phyloP scores from a whole-genome alignment of 2,329 filamentous ascomycete genomes.

The Botrytis fragariae region DNA sequence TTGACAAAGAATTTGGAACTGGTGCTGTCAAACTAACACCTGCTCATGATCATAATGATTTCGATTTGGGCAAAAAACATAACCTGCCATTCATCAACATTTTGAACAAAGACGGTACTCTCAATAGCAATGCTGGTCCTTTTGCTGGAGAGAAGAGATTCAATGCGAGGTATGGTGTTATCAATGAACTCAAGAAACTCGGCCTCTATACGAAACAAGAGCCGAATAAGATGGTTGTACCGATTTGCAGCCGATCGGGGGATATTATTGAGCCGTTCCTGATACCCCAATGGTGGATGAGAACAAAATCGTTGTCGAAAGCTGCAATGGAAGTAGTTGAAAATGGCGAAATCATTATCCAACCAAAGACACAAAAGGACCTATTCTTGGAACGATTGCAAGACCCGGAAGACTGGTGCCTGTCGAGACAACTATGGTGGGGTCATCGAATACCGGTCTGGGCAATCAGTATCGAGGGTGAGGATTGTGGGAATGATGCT shows the following conservation, averaged over 20 bases:
- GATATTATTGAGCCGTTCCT: neutral
- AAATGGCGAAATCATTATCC: neutral
- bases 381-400: neutral
- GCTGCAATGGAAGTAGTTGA: neutral
- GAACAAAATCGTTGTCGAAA: neutral
- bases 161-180: neutral
- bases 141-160: neutral
- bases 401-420: neutral
- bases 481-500: neutral
- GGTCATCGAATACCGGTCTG: neutral
- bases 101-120: neutral
- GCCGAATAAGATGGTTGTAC: neutral
- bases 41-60: neutral
- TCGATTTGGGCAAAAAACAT: neutral
- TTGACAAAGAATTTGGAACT: neutral
- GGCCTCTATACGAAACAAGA: neutral
- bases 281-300: neutral
- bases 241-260: neutral
- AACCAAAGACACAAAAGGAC: neutral
- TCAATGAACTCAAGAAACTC: neutral
- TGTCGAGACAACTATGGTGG: neutral
- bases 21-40: neutral
- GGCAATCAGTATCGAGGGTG: neutral
- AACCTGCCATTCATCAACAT: neutral
- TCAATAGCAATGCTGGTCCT: neutral